A percentile compares a stretch with the other conserved stretches of the same genome.
phyloP scores from a whole-genome alignment of 163 green algal genomes.

The Scenedesmus sp. region DNA sequence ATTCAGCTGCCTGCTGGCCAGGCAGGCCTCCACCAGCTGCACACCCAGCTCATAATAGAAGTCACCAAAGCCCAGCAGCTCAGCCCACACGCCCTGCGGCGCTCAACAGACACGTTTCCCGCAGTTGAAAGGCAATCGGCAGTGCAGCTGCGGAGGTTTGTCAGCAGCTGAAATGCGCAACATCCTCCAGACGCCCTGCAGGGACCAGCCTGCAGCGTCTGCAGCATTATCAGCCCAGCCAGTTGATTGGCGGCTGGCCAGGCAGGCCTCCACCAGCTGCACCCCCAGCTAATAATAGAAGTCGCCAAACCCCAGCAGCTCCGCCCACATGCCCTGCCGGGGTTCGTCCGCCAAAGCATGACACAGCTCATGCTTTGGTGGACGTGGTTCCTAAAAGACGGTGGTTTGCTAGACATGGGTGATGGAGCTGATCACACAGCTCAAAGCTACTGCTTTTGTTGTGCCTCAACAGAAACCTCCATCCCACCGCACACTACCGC shows the following conservation, averaged over 20 bases:
- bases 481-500: too few species aligned
- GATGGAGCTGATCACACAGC: too few species aligned
- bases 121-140: background rate
- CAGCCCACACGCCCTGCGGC: slow-evolving; percentile 82
- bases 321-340: slow-evolving; percentile 87
- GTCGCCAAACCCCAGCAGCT: slow-evolving; percentile 90
- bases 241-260: slow-evolving; percentile 81
- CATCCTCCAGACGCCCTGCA: background rate
- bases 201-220: slow-evolving; percentile 60
- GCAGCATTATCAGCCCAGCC: slow-evolving; percentile 91
- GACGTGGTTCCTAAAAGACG: too few species aligned
- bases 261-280: slow-evolving; percentile 88
- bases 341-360: too few species aligned
- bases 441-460: too few species aligned
- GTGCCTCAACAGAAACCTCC: too few species aligned
- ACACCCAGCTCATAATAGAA: slow-evolving; percentile 98
- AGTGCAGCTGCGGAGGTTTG: background rate
- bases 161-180: background rate
- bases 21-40: slow-evolving; percentile 88
- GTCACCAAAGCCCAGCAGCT: slow-evolving; percentile 91
- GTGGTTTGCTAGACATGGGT: too few species aligned
- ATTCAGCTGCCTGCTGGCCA: slow-evolving; percentile 81
- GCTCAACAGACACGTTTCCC: background rate
- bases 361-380: too few species aligned
- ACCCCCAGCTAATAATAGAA: slow-evolving; percentile 98